phyloP scores from a whole-genome alignment of 176 grass and related monocot species.

The Tillandsia fasciculata region DNA sequence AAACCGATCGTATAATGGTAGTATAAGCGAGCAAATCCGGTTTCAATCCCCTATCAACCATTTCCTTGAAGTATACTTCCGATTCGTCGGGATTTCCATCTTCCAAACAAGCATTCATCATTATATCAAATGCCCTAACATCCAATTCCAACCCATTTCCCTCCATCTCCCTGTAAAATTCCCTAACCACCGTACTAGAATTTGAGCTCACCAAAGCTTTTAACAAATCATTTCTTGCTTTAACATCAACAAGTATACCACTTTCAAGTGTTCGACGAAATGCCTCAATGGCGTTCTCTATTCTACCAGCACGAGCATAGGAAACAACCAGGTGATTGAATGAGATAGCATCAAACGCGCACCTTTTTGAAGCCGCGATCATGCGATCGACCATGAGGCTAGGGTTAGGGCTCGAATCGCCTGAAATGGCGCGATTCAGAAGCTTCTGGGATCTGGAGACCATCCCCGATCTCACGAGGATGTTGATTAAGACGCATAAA shows the following conservation, averaged over 20 bases:
- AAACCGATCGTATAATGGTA: slow-evolving; percentile 22
- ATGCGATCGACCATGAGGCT: slow-evolving; percentile 22
- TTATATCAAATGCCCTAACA: slow-evolving; percentile 32
- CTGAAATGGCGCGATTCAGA: slow-evolving; percentile 9
- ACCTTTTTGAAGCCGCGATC: slow-evolving; percentile 17
- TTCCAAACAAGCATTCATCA: slow-evolving; percentile 46
- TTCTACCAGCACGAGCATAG: slow-evolving; percentile 19
- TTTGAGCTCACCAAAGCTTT: slow-evolving; percentile 18
- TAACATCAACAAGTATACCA: slow-evolving; percentile 23
- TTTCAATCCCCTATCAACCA: slow-evolving; percentile 22
- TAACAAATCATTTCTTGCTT: slow-evolving; percentile 49
- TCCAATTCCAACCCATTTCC: slow-evolving; percentile 32
- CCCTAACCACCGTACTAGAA: slow-evolving; percentile 24
- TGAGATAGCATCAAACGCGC: slow-evolving; percentile 5
- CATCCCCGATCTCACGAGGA: slow-evolving; percentile 24
- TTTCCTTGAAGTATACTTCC: slow-evolving; percentile 63
- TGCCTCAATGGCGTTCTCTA: slow-evolving; percentile 18
- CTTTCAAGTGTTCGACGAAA: slow-evolving; percentile 36
- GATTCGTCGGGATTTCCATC: slow-evolving; percentile 32
- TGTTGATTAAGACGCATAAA: slow-evolving; percentile 22
- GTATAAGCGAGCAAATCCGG: slow-evolving; percentile 30
- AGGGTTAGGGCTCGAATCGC: not conserved
- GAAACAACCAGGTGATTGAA: slow-evolving; percentile 24
- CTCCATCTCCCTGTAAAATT: slow-evolving; percentile 44
- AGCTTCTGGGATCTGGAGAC: not conserved